A percentile compares a stretch with the other conserved stretches of the same genome.
Evolutionary conservation across 495 filamentous ascomycete species (phyloP).

Genomic region (Jackrogersella minutella): DNA sequence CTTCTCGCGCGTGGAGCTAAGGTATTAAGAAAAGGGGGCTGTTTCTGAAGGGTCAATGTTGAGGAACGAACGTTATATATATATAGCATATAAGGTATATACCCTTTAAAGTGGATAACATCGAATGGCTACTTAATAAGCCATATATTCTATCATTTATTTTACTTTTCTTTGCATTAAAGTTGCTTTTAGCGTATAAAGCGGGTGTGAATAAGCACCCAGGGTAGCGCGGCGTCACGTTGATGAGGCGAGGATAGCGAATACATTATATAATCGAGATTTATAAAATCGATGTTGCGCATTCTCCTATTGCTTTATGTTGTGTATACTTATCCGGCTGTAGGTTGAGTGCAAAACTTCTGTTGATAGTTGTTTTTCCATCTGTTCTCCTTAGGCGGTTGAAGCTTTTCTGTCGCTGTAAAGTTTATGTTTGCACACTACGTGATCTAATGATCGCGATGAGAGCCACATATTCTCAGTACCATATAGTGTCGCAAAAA

Average conservation of each 20-base stretch:
- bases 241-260: constrained; percentile 29
- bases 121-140: constrained; percentile 24
- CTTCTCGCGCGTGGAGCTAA: constrained; percentile 39
- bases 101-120: constrained; percentile 30
- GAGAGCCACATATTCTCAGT: constrained; percentile 22
- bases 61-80: constrained; percentile 20
- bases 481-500: constrained; percentile 16
- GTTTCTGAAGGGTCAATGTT: constrained; percentile 4
- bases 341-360: too few relatives aligned
- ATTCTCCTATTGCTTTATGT: too few relatives aligned
- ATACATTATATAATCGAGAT: background rate
- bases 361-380: too few relatives aligned
- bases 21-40: constrained; percentile 28
- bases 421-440: too few relatives aligned
- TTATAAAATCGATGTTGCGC: background rate
- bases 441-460: too few relatives aligned
- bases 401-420: constrained; percentile 10
- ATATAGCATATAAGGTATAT: constrained; percentile 27
- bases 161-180: constrained; percentile 15
- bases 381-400: too few relatives aligned
- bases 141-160: constrained; percentile 17
- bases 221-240: constrained; percentile 33
- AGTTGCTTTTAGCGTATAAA: constrained; percentile 7
- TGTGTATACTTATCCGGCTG: too few relatives aligned
- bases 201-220: constrained; percentile 23